Conservation (phyloP, 2,329 filamentous ascomycete species). For the Fusarium nematophilum region DNA sequence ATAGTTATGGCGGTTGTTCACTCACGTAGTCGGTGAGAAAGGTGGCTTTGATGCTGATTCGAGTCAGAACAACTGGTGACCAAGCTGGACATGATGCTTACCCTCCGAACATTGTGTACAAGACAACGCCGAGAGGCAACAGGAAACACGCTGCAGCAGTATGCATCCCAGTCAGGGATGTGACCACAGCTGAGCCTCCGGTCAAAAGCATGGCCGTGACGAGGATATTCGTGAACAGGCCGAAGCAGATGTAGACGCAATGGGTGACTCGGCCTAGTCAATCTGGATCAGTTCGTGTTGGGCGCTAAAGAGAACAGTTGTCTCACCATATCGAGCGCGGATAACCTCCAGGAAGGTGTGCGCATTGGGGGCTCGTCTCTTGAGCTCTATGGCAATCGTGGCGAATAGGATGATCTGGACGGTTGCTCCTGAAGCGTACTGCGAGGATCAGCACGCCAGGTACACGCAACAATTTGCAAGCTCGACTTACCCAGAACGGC, state of each 20-base stretch:
- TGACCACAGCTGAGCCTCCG: slow-evolving; percentile 74
- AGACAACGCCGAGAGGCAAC: slow-evolving; percentile 77
- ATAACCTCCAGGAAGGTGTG: slow-evolving; percentile 89
- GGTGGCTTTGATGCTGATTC: slow-evolving; percentile 78
- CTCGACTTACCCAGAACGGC: slow-evolving; percentile 60
- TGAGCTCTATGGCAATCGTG: slow-evolving; percentile 89
- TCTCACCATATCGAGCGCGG: slow-evolving; percentile 75
- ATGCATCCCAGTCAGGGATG: slow-evolving; percentile 55
- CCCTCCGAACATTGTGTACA: slow-evolving; percentile 78
- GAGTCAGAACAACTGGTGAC: neutral
- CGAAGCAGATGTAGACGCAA: slow-evolving; percentile 83
- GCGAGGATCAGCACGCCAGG: no score
- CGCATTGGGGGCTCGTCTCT: slow-evolving; percentile 86
- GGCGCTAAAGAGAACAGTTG: no score
- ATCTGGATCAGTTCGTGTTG: neutral
- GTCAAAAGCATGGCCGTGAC: slow-evolving; percentile 91
- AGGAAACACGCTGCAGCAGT: slow-evolving; percentile 87
- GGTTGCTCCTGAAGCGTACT: slow-evolving; percentile 73
- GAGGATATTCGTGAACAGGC: slow-evolving; percentile 84
- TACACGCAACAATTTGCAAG: no score
- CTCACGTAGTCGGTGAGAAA: slow-evolving; percentile 84
- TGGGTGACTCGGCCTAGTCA: slow-evolving; percentile 67
- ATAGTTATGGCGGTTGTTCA: rapidly evolving
- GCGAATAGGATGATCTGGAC: slow-evolving; percentile 92
- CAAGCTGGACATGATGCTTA: neutral